Conservation (phyloP, 768 basidiomycete species). For the Leccinum variicolor region DNA sequence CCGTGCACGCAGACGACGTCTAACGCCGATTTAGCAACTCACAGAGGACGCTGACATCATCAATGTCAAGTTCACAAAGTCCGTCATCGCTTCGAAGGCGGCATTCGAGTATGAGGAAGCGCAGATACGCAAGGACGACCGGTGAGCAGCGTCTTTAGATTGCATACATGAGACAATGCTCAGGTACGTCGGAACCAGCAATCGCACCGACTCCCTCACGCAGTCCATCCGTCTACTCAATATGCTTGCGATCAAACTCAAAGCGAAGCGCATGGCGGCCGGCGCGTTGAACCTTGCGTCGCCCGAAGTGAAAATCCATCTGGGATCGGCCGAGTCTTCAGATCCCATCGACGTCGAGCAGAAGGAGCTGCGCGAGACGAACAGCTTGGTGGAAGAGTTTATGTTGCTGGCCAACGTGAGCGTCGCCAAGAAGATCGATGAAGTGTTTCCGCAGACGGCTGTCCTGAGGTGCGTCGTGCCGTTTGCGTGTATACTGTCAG, state of each 20-base stretch:
- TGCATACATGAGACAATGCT: neutral
- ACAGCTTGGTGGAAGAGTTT: slow-evolving; percentile 96
- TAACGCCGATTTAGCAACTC: slow-evolving; percentile 61
- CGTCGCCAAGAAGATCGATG: slow-evolving; percentile 88
- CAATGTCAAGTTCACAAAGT: slow-evolving; percentile 89
- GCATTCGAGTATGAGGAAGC: slow-evolving; percentile 98
- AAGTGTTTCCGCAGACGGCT: slow-evolving; percentile 93
- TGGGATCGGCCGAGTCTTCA: slow-evolving; percentile 89
- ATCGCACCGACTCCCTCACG: slow-evolving; percentile 77
- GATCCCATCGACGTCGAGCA: slow-evolving; percentile 98
- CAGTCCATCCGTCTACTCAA: slow-evolving; percentile 88
- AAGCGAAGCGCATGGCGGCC: slow-evolving; percentile 82
- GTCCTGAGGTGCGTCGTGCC: slow-evolving; percentile 63
- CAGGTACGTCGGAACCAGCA: slow-evolving; percentile 38
- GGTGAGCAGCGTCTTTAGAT: slow-evolving; percentile 44
- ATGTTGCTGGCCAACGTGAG: slow-evolving; percentile 98
- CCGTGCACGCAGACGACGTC: neutral
- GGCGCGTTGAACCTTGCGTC: slow-evolving; percentile 98
- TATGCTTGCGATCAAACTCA: slow-evolving; percentile 78
- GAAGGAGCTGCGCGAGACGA: slow-evolving; percentile 89
- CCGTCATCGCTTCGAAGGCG: slow-evolving; percentile 93
- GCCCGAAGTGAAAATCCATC: slow-evolving; percentile 95
- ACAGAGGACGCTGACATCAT: slow-evolving; percentile 86
- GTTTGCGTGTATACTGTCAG: neutral
- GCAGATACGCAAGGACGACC: slow-evolving; percentile 89